Evolutionary conservation across 164 flowering plant genomes (phyloP).

Genomic region (Echeveria elegans): DNA sequence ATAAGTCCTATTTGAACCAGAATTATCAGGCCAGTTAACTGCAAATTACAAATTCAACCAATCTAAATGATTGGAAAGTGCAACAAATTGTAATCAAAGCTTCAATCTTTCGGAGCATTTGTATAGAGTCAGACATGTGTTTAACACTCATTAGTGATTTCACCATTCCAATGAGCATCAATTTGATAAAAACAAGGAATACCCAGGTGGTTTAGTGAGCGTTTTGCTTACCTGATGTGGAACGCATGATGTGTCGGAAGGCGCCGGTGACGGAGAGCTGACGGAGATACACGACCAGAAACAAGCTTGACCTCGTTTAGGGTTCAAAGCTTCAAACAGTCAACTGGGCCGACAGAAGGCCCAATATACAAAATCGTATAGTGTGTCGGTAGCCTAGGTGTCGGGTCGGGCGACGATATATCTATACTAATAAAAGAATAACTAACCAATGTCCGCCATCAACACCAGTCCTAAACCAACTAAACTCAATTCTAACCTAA

Average conservation of each 20-base stretch:
- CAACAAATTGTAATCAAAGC: not conserved
- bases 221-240: not conserved
- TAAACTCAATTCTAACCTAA: no score
- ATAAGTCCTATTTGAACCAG: not conserved
- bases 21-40: no score
- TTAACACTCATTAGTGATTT: no score
- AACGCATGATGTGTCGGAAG: not conserved
- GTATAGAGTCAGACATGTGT: no score
- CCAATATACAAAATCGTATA: no score
- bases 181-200: not conserved
- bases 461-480: no score
- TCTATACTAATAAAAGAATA: no score
- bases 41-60: not conserved
- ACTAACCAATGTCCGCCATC: no score
- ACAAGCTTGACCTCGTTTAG: not conserved
- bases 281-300: not conserved
- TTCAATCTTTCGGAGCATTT: not conserved
- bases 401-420: not conserved
- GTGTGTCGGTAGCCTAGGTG: no score
- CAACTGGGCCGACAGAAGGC: not conserved
- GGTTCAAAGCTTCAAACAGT: not conserved
- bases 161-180: not conserved
- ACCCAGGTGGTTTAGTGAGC: not conserved
- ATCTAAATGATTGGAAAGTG: not conserved
- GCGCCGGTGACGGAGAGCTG: not conserved